Evolutionary conservation across 305 asterid genomes (phyloP).

Genomic region (Fraxinus sp.): DNA sequence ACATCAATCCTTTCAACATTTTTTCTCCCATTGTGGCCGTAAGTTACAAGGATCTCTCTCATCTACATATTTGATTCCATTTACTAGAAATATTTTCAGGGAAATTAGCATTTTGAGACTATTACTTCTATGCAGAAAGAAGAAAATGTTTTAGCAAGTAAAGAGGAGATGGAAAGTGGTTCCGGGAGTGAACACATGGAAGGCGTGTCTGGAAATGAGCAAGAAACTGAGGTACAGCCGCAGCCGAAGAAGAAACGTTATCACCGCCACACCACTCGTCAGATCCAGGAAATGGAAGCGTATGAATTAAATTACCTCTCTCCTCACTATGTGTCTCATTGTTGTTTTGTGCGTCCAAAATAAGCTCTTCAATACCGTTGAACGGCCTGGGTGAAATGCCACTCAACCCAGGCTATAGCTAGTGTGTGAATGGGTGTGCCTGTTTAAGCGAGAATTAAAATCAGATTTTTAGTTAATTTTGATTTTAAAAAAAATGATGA

Average conservation of each 20-base stretch:
- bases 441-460: no score
- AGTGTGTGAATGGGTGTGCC: no score
- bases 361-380: not conserved
- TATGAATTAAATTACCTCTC: not conserved
- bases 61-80: no score
- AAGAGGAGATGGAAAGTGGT: slow-evolving; percentile 78
- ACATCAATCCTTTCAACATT: slow-evolving; percentile 71
- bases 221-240: slow-evolving; percentile 39
- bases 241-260: slow-evolving; percentile 70
- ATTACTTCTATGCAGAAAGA: slow-evolving; percentile 44
- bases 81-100: not conserved
- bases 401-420: no score
- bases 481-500: no score
- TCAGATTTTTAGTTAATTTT: no score
- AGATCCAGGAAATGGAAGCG: slow-evolving; percentile 99
- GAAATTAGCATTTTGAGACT: not conserved
- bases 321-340: not conserved
- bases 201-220: slow-evolving; percentile 71
- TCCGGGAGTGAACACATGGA: slow-evolving; percentile 83
- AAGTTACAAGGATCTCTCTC: slow-evolving; percentile 20
- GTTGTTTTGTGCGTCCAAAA: not conserved
- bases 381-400: no score
- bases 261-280: slow-evolving; percentile 86
- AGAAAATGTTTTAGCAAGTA: slow-evolving; percentile 52
- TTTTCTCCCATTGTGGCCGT: slow-evolving; percentile 70